Evolutionary conservation across 2,329 filamentous ascomycete species (phyloP), one percentile per base, ranked within the genome.

Genomic region (Phyllosticta paracitricarpa): DNA sequence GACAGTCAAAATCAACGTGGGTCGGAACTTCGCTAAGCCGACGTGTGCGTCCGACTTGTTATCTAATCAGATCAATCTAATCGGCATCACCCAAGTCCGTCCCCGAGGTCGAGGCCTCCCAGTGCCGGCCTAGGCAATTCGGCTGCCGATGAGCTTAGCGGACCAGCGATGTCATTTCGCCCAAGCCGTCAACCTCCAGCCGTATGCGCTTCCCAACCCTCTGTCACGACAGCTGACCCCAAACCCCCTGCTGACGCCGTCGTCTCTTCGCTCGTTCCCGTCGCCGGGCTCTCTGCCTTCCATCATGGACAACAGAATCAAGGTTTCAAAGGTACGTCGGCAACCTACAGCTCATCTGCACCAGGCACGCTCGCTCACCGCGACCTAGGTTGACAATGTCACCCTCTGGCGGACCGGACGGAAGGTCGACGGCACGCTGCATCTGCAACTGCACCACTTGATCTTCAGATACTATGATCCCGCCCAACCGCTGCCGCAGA

Each of bases 381-480:
- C 55, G n/a, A 51, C 19, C 28, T 59, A 82, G 82, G 81, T 86
- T 67, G 82, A 89, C 64, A 78, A 85, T 73, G 83, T 86, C 68
- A 82, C 79, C 66, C 77, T 86, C 61, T 78, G 81, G 68, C 79
- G 82, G 62, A 80, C 79, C 69, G 83, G 83, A 62, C 77, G 79
- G 64, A 78, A 80, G 64, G 78, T 82, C 65, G 76, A 78, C 64
- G 84, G 84, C 65, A 83, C 81, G n/a, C 76, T 87, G 59, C 82
- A 85, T 69, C 75, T 87, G 61, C 84, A 81, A 67, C 79, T 81
- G 70, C 82, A 86, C 73, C 84, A 87, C 70, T 76, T 87, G 59
- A 84, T 86, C 68, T 87, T 87, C 75, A 82, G 79, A 65, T 82
- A 84, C 72, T 73, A 77, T 12, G 81, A 81, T 59, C 64, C 71